Conservation (phyloP, 2,329 filamentous ascomycete species). For the Calonectria pteridis region DNA sequence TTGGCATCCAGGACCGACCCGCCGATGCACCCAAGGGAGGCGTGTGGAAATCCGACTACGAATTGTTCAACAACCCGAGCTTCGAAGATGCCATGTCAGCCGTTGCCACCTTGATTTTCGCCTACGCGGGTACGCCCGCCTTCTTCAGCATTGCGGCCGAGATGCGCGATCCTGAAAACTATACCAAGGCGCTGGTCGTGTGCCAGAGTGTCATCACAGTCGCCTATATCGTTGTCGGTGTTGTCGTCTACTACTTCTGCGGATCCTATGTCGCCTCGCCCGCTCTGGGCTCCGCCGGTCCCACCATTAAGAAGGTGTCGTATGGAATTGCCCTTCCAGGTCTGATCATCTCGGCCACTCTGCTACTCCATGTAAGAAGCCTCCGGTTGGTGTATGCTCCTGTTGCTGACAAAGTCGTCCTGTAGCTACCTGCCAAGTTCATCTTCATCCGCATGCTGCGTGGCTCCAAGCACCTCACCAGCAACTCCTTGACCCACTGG, state of each 20-base stretch:
- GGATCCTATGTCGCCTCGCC: constrained; percentile 60
- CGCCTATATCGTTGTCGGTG: constrained; percentile 47
- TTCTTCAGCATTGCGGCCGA: constrained; percentile 48
- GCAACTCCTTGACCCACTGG: constrained; percentile 45
- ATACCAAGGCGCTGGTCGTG: constrained; percentile 40
- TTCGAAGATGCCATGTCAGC: constrained; percentile 47
- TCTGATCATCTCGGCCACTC: constrained; percentile 37
- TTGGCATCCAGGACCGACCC: constrained; percentile 47
- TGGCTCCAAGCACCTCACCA: constrained; percentile 43
- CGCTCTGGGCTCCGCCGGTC: constrained; percentile 58
- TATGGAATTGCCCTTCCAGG: constrained; percentile 53
- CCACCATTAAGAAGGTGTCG: constrained; percentile 54
- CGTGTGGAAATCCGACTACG: constrained; percentile 43
- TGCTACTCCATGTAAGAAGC: constrained; percentile 43
- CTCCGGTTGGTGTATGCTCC: no score
- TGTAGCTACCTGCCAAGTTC: constrained; percentile 35
- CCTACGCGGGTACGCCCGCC: constrained; percentile 50
- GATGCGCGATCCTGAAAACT: constrained; percentile 46
- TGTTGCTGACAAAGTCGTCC: neutral
- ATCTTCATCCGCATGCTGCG: constrained; percentile 45
- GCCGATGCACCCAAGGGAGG: constrained; percentile 40
- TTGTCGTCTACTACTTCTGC: constrained; percentile 59
- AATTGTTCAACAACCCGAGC: constrained; percentile 44
- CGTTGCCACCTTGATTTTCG: constrained; percentile 49
- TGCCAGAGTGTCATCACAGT: constrained; percentile 43